Evolutionary conservation across 2,329 filamentous ascomycete genomes (phyloP).

Genomic region (Ceratocystis huliohia): DNA sequence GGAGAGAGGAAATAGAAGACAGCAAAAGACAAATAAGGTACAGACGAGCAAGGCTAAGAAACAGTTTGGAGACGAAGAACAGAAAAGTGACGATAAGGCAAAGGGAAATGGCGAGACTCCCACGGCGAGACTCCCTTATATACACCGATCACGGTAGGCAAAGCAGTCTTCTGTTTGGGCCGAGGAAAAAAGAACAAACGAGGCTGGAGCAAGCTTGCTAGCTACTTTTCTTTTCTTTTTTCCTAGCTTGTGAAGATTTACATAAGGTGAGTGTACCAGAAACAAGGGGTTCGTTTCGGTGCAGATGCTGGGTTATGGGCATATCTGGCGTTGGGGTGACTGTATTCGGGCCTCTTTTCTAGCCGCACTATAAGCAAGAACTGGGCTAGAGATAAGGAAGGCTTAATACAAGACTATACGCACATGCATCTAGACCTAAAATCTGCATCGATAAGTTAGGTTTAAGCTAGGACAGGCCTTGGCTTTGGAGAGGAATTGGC

Average conservation of each 20-base stretch:
- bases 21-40: too few relatives aligned
- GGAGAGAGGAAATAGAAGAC: too few relatives aligned
- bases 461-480: background rate
- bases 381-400: background rate
- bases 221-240: background rate
- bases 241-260: background rate
- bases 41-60: too few relatives aligned
- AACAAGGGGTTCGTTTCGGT: background rate
- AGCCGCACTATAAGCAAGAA: background rate
- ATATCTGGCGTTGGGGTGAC: too few relatives aligned
- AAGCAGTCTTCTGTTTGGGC: background rate
- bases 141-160: too few relatives aligned
- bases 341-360: constrained; percentile 3
- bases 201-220: background rate
- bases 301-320: background rate
- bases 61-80: too few relatives aligned
- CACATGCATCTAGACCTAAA: background rate
- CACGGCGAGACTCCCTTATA: too few relatives aligned
- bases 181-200: background rate
- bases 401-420: background rate
- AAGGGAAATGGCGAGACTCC: too few relatives aligned
- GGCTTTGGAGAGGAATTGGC: background rate
- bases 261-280: too few relatives aligned
- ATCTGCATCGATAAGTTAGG: background rate
- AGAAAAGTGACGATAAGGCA: too few relatives aligned